Base-by-base conservation (phyloP, 345 rosid genomes). In the Eucalyptus pauciflora region DNA sequence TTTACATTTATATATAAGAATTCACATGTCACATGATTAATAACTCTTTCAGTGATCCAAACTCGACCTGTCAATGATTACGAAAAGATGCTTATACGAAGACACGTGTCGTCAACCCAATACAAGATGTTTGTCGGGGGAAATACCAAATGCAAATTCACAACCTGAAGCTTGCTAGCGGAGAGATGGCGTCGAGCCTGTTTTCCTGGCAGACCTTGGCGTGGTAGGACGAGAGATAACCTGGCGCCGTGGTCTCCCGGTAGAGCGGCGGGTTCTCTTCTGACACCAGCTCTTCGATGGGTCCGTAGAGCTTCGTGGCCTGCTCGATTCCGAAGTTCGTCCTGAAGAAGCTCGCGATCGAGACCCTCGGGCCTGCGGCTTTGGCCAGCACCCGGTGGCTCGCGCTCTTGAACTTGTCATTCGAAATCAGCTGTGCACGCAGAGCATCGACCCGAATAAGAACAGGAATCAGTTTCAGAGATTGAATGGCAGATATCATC, bases 281-380 rank as follows among this genome's bases (percentile, higher is more conserved):
- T 1, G 93, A 89, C 33, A 90, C 13, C 86, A 92, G 87, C 89
- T 92, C 94, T 86, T 91, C 90, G n/a, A 93, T 90, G 8, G 94
- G 95, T 52, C 92, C 92, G 81, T 89, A 91, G 22, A 91, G 24
- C 87, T 90, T 87, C 10, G 89, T 29, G 41, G 41, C 8, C 41
- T 54, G 33, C 85, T 54, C 50, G 31, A 15, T 10, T 0, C 64
- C 46, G 18, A 86, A 58, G 15, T n/a, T 58, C 12, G 79, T 58
- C 50, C 29, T 51, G 87, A 86, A 86, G 46, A 51, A 86, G 46
- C 87, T 18, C 7, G 64, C 64, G 27, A 86, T 8, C 29, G 48
- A 86, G 62, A 50, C 56, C 37, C 87, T 86, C 18, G n/a, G 87
- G 62, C 64, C 46, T 0, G 25, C 0, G 41, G 41, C 46, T 41